phyloP scores from a whole-genome alignment of 768 basidiomycete species.

The Leucosporidium yakuticum region DNA sequence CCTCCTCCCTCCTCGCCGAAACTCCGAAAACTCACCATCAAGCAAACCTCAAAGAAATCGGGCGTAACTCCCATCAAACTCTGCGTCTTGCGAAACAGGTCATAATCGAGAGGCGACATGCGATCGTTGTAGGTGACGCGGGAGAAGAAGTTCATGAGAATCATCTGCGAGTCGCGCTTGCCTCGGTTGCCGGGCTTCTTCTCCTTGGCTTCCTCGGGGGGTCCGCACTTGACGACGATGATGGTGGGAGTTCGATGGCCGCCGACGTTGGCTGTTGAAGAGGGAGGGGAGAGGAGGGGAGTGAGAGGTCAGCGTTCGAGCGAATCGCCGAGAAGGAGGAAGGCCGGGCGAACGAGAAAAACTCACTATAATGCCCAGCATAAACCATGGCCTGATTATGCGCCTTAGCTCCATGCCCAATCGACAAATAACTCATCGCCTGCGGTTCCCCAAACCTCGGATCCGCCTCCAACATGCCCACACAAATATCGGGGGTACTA shows the following conservation, averaged over 20 bases:
- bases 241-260: conserved; percentile 90
- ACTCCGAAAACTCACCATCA: conserved; percentile 67
- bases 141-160: conserved; percentile 99
- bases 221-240: conserved; percentile 93
- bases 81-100: conserved; percentile 94
- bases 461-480: conserved; percentile 82
- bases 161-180: conserved; percentile 96
- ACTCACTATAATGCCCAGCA: conserved; percentile 97
- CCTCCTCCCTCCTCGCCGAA: not conserved
- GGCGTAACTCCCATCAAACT: conserved; percentile 97
- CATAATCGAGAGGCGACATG: conserved; percentile 95
- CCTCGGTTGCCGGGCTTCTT: conserved; percentile 97
- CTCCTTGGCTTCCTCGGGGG: conserved; percentile 75
- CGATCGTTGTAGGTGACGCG: conserved; percentile 98
- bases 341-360: not conserved
- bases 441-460: conserved; percentile 91
- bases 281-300: not conserved
- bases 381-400: conserved; percentile 97
- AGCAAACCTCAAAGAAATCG: conserved; percentile 92
- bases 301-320: conserved; percentile 38
- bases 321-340: not conserved
- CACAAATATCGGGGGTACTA: conserved; percentile 95
- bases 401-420: conserved; percentile 79
- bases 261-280: conserved; percentile 54
- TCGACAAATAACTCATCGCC: conserved; percentile 87